Percentiles rank a stretch among this genome's conserved stretches.
Evolutionary conservation across 106 monocot genomes (phyloP).

Genomic region (Acanthochlamys bracteata): DNA sequence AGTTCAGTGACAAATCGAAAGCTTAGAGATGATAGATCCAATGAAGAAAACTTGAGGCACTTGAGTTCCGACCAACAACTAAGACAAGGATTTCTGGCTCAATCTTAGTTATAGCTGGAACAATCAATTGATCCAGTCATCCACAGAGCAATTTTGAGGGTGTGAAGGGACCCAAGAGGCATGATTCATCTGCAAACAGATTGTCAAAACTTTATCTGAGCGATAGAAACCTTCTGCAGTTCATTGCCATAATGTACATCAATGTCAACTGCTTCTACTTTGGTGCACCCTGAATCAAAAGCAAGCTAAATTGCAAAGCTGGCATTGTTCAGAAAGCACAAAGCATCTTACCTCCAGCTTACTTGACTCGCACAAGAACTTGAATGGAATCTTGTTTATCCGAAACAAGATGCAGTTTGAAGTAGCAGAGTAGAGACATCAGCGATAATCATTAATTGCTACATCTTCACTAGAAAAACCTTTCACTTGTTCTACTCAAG

Average conservation of each 20-base stretch:
- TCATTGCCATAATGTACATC: constrained; percentile 95
- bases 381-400: constrained; percentile 59
- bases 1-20: not conserved
- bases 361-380: constrained; percentile 50
- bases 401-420: not conserved
- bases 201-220: constrained; percentile 61
- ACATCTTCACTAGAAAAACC: no score
- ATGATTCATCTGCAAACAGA: constrained; percentile 93
- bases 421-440: no score
- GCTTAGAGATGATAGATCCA: not conserved
- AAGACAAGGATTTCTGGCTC: constrained; percentile 52
- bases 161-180: constrained; percentile 91
- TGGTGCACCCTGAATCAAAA: constrained; percentile 43
- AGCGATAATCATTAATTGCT: not conserved
- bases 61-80: constrained; percentile 82
- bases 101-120: constrained; percentile 62
- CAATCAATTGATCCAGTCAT: constrained; percentile 71
- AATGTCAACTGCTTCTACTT: constrained; percentile 59
- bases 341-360: constrained; percentile 32
- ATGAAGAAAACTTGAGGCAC: constrained; percentile 44
- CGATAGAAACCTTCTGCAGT: constrained; percentile 88
- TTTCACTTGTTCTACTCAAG: no score
- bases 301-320: constrained; percentile 70
- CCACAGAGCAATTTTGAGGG: constrained; percentile 61
- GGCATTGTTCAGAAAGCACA: constrained; percentile 88